Base-by-base conservation (phyloP, 2,329 filamentous ascomycete species). In the Cladosporium velox region DNA sequence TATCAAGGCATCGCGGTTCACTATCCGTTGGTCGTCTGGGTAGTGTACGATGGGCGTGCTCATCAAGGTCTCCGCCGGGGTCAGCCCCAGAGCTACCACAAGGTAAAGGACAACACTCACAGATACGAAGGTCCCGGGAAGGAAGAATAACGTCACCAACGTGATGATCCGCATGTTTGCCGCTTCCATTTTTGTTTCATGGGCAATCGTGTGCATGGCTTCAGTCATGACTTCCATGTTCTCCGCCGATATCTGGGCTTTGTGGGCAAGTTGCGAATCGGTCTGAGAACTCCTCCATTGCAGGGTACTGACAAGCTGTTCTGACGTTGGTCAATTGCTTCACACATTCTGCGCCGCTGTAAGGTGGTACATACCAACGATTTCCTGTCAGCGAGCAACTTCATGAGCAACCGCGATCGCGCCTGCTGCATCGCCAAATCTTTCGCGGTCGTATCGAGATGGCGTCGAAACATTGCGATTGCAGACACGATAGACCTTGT, bases 151-250 rank as follows among this genome's bases (percentile, higher is more conserved):
- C 0, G 79, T 80, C 1, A 81, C 79, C 0, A 78, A 68, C 0
- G 79, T 81, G 59, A 81, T 81, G 15, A 79, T 75, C 21, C 76
- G 71, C 80, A 81, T 82, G 0, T 78, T 78, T 0, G 80, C 75
- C 0, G 80, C 80, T 68, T 81, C 79, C 59, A 76, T 69, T 59
- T 77, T 75, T 0, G 79, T 77, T 66, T 78, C 77, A 30, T 71
- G 59, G 0, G 79, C 77, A 51, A 81, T 72, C 0, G 69, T 65
- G 38, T 78, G 70, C 74, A 75, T 76, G 0, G 71, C 65, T 10
- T 66, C 58, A n/a, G n/a, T n/a, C n/a, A n/a, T n/a, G n/a, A n/a
- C n/a, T n/a, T n/a, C n/a, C n/a, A n/a, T n/a, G n/a, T n/a, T n/a
- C n/a, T n/a, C n/a, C n/a, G n/a, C n/a, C n/a, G n/a, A n/a, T n/a